A percentile compares a stretch with the other conserved stretches of the same genome.
These are phyloP conservation scores for Ceratobasidium sp. DNA, from an alignment of 1,284 basidiomycete genomes.

Conservation along the genomic window DNA sequence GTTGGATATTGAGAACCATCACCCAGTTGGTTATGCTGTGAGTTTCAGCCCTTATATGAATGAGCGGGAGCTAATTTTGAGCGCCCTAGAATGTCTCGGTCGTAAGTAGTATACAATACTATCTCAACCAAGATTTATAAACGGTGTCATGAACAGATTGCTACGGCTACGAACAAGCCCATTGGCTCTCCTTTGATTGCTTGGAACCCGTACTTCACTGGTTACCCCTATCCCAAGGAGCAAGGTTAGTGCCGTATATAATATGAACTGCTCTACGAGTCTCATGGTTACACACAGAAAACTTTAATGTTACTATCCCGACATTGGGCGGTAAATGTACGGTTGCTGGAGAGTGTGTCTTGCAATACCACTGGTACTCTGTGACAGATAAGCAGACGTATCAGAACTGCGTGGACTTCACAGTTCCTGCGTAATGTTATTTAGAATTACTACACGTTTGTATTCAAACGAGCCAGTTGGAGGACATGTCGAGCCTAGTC, in stretches of 20 bases:
- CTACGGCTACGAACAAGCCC: conserved; percentile 30
- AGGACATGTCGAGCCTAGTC: too few relatives aligned
- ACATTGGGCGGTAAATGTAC: conserved; percentile 34
- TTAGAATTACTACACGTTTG: too few relatives aligned
- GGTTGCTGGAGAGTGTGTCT: conserved; percentile 35
- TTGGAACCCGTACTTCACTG: conserved; percentile 43
- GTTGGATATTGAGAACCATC: conserved; percentile 44
- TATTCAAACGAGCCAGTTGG: too few relatives aligned
- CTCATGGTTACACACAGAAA: conserved; percentile 8
- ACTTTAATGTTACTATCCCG: conserved; percentile 43
- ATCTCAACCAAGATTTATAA: too few relatives aligned
- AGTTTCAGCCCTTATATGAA: neutral
- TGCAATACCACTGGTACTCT: conserved; percentile 43
- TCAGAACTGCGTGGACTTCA: conserved; percentile 43
- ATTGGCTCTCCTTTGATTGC: conserved; percentile 36
- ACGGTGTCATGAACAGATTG: neutral
- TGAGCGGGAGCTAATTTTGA: neutral
- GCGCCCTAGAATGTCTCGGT: conserved; percentile 35
- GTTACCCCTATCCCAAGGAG: conserved; percentile 40
- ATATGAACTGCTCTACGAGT: neutral
- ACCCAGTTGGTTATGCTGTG: conserved; percentile 43
- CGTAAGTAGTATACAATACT: neutral
- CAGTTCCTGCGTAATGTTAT: conserved; percentile 7
- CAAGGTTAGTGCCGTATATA: conserved; percentile 17
- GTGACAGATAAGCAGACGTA: conserved; percentile 40